phyloP scores from a whole-genome alignment of 305 asterid genomes.

The Fraxinus albicans region DNA sequence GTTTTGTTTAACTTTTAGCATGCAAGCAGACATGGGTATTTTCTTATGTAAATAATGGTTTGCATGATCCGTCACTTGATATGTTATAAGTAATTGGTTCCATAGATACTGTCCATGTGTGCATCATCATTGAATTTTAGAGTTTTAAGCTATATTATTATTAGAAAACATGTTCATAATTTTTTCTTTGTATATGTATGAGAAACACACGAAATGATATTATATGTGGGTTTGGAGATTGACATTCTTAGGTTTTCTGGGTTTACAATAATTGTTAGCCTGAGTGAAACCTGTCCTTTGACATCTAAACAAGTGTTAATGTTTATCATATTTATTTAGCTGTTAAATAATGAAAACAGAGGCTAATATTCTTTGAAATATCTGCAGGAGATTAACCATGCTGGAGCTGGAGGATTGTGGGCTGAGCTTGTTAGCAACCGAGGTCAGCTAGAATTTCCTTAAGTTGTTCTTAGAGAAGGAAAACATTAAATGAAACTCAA shows the following conservation, averaged over 20 bases:
- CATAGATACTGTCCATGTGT: background rate
- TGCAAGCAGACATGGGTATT: background rate
- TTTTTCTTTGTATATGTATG: background rate
- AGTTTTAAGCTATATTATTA: background rate
- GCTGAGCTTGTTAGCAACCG: conserved; percentile 84
- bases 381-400: conserved; percentile 84
- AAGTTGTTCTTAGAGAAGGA: background rate
- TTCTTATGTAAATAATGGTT: background rate
- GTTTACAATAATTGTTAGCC: background rate
- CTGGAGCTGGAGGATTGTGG: conserved; percentile 95
- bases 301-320: background rate
- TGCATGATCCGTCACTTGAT: background rate
- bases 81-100: background rate
- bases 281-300: background rate
- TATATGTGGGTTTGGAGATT: background rate
- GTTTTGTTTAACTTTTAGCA: background rate
- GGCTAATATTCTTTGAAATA: conserved; percentile 21
- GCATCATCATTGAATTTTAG: background rate
- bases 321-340: conserved; percentile 1
- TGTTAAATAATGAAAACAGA: conserved; percentile 12
- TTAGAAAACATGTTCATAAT: background rate
- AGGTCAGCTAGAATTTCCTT: conserved; percentile 46
- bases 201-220: background rate
- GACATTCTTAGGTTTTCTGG: background rate
- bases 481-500: background rate